A percentile compares a stretch with the other conserved stretches of the same genome.
phyloP scores from a whole-genome alignment of 805 yeast genomes.

The Phaffomyces opuntiae region DNA sequence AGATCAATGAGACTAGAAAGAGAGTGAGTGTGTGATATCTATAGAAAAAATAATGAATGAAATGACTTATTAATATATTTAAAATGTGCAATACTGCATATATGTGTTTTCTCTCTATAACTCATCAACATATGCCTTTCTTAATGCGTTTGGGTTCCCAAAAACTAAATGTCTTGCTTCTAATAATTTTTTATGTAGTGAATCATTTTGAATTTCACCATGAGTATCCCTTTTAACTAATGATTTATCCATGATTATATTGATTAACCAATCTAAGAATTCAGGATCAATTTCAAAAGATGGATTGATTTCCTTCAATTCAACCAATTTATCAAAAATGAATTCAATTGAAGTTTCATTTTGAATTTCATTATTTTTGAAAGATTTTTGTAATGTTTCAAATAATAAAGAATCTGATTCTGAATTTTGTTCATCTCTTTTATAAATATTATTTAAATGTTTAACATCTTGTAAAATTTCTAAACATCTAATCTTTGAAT shows the following conservation, averaged over 20 bases:
- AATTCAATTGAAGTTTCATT: conserved; percentile 36
- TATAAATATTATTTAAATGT: not conserved
- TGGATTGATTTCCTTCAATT: conserved; percentile 26
- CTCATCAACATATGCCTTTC: conserved; percentile 55
- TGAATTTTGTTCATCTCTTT: conserved; percentile 9
- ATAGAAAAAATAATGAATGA: not conserved
- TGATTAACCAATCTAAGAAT: conserved; percentile 60
- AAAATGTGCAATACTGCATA: not conserved
- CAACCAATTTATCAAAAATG: conserved; percentile 33
- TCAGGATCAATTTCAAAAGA: conserved; percentile 22
- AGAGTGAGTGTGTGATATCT: too few relatives aligned
- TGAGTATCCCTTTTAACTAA: conserved; percentile 17
- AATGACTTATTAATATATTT: not conserved
- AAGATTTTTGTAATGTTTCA: conserved; percentile 13
- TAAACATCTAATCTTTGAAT: conserved; percentile 31
- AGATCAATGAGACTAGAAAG: conserved; percentile 3
- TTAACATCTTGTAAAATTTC: conserved; percentile 42
- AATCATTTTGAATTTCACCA: conserved; percentile 25
- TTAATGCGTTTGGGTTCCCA: conserved; percentile 68
- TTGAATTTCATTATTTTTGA: conserved; percentile 20
- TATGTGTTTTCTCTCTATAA: conserved; percentile 18
- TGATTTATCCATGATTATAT: conserved; percentile 32
- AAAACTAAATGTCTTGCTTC: conserved; percentile 58
- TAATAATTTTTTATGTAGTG: conserved; percentile 33
- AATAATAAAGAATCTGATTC: conserved; percentile 7